Percentiles rank a stretch among this genome's conserved stretches.
These are phyloP conservation scores for Ceratobasidium sp. DNA, from an alignment of 1,284 basidiomycete genomes.

Conservation along the genomic window DNA sequence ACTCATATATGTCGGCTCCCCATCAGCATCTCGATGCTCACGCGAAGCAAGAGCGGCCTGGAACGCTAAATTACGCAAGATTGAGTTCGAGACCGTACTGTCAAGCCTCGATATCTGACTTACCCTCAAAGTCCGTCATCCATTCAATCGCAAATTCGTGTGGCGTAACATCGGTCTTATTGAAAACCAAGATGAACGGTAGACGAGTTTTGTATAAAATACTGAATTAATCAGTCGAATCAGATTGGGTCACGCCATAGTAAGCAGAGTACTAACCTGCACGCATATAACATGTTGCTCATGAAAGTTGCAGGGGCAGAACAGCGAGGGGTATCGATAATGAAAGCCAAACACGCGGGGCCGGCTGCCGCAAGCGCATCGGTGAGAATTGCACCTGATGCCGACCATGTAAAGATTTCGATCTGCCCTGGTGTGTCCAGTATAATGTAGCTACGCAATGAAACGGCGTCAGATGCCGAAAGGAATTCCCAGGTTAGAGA, in stretches of 20 bases:
- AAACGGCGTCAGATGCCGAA: not conserved
- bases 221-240: constrained; percentile 57
- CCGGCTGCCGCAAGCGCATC: constrained; percentile 95
- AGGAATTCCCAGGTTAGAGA: constrained; percentile 36
- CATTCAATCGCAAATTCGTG: constrained; percentile 95
- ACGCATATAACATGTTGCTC: constrained; percentile 99
- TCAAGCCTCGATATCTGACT: constrained; percentile 51
- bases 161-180: constrained; percentile 93
- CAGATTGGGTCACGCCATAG: not conserved
- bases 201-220: constrained; percentile 99
- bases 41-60: constrained; percentile 77
- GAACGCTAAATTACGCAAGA: constrained; percentile 60
- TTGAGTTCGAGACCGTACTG: not conserved
- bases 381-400: constrained; percentile 97
- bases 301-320: constrained; percentile 98
- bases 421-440: constrained; percentile 99
- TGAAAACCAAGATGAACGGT: constrained; percentile 98
- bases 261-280: constrained; percentile 70
- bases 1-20: constrained; percentile 97
- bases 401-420: constrained; percentile 99
- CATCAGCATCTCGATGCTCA: constrained; percentile 76
- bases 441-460: constrained; percentile 78
- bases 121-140: constrained; percentile 95
- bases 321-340: constrained; percentile 97
- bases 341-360: constrained; percentile 94